A percentile compares a stretch with the other conserved stretches of the same genome.
Conservation (phyloP, 2,329 filamentous ascomycete species). For the Kalaharituber pfeilii region DNA sequence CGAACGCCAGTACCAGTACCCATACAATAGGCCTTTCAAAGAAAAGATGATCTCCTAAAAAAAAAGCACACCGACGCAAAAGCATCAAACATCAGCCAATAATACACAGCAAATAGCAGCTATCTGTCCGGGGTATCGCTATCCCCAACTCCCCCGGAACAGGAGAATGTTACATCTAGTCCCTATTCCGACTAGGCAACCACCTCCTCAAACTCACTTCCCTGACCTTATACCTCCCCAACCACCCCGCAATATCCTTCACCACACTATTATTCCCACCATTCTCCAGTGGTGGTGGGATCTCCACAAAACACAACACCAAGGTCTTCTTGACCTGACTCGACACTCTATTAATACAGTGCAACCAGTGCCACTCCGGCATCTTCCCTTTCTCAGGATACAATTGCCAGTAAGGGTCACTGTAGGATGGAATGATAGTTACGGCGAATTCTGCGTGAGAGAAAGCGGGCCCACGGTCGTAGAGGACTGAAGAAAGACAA, state of each 20-base stretch:
- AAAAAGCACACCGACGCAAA: no score
- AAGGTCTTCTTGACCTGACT: constrained; percentile 80
- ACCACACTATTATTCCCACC: constrained; percentile 36
- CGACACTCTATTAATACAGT: constrained; percentile 76
- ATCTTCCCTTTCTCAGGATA: constrained; percentile 35
- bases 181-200: constrained; percentile 62
- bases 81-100: no score
- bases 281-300: constrained; percentile 49
- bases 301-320: constrained; percentile 76
- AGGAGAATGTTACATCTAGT: no score
- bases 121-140: no score
- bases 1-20: no score
- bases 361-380: constrained; percentile 63
- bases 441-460: constrained; percentile 87
- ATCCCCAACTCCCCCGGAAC: no score
- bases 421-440: constrained; percentile 68
- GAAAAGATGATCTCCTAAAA: no score
- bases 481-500: constrained; percentile 40
- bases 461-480: constrained; percentile 83
- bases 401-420: constrained; percentile 49
- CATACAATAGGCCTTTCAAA: no score
- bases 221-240: constrained; percentile 56
- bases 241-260: constrained; percentile 43
- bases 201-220: constrained; percentile 71
- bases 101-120: no score